Evolutionary conservation across 208 protist species (phyloP).

Genomic region (Acanthamoeba castellanii): DNA sequence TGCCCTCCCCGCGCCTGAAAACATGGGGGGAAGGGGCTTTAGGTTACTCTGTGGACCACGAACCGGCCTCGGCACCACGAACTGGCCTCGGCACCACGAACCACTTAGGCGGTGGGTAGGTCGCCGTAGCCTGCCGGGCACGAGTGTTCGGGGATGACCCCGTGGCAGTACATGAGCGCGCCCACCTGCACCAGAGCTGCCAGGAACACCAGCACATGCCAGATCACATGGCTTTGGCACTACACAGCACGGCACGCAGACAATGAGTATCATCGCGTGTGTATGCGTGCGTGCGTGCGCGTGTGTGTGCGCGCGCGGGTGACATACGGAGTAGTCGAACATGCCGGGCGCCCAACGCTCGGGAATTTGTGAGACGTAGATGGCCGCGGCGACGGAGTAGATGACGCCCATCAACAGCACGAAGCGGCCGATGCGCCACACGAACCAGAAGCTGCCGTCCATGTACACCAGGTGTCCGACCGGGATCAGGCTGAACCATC

Average conservation of each 20-base stretch:
- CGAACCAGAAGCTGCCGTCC: slow-evolving; percentile 7
- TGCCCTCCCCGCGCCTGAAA: too few relatives aligned
- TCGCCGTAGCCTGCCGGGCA: slow-evolving; percentile 1
- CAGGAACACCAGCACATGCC: slow-evolving; percentile 20
- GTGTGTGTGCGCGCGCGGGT: too few relatives aligned
- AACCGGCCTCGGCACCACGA: too few relatives aligned
- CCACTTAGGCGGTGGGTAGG: too few relatives aligned
- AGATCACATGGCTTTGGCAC: slow-evolving; percentile 50
- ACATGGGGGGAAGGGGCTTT: too few relatives aligned
- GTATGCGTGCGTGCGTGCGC: background rate
- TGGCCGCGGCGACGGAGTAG: slow-evolving; percentile 20
- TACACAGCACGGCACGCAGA: background rate
- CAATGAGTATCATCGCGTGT: background rate
- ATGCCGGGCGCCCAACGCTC: slow-evolving; percentile 28
- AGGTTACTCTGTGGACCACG: too few relatives aligned
- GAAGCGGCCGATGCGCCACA: background rate
- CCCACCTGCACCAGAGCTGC: slow-evolving; percentile 30
- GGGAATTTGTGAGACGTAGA: slow-evolving; percentile 43
- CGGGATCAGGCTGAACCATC: slow-evolving; percentile 20
- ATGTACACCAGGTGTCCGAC: slow-evolving; percentile 37
- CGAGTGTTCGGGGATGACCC: background rate
- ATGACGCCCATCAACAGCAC: slow-evolving; percentile 63
- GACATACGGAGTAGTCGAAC: slow-evolving; percentile 43
- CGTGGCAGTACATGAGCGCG: background rate
- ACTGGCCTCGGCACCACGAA: too few relatives aligned